Evolutionary conservation across 352 stramenopile genomes (phyloP), one percentile per base, ranked within the genome.

Genomic region (Globisporangium ultimum): DNA sequence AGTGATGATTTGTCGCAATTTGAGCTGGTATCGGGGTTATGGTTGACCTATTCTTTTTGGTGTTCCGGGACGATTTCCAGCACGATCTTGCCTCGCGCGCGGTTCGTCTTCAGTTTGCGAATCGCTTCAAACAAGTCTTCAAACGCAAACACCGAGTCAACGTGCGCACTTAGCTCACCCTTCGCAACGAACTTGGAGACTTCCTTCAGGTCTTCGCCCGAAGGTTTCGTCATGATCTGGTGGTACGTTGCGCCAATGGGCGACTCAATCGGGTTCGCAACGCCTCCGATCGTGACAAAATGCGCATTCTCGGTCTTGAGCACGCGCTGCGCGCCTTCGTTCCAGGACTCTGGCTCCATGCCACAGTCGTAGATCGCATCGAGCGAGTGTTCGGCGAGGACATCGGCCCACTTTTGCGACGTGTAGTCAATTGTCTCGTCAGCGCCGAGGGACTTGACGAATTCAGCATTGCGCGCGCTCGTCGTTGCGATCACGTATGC

Each of bases 361-460:
- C 61, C 67, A 38, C 70, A 75, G 64, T 45, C 40, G 40, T 45
- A 45, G 40, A 45, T 45, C 40, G 40, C 40, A n/a, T 45, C 40
- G 17, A 45, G 72, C 68, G 60, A 76, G 60, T 79, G 65, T 8
- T 68, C 56, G 46, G 71, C 41, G 58, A 78, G 15, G 56, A 60
- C 61, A 47, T 72, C 59, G 53, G 38, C 57, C 70, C 64, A 74
- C 40, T 67, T 61, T n/a, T 68, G 55, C 58, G 77, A 73, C 15
- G 74, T 77, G 57, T 76, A 81, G 56, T 91, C 76, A 22, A 93
- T 70, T 38, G 89, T 66, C 40, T 79, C 61, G 41, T 87, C 69
- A 17, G 63, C 65, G 34, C 74, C 78, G 0, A 80, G 52, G 32
- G 66, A 72, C 48, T 58, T 51, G 43, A 86, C 71, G 55, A 80